phyloP scores from a whole-genome alignment of 1,284 basidiomycete genomes.

The Kwoniella shivajii region DNA sequence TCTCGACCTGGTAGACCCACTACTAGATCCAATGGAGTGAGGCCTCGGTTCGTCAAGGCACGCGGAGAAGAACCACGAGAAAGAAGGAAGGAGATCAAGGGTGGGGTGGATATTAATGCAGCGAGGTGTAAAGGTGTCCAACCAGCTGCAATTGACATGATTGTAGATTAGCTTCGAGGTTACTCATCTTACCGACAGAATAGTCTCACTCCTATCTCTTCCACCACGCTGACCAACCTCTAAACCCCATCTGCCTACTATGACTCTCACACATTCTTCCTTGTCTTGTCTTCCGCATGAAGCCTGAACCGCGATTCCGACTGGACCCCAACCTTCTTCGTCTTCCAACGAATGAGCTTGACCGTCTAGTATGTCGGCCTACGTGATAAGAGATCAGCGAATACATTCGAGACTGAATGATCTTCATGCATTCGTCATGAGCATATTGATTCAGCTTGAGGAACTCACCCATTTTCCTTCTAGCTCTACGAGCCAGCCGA shows the following conservation, averaged over 20 bases:
- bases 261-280: constrained; percentile 80
- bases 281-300: constrained; percentile 72
- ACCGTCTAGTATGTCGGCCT: constrained; percentile 41
- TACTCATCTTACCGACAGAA: too few relatives aligned
- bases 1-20: constrained; percentile 75
- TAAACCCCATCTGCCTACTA: constrained; percentile 73
- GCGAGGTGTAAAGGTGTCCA: constrained; percentile 98
- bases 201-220: constrained; percentile 25
- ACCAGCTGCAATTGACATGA: constrained; percentile 62
- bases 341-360: constrained; percentile 59
- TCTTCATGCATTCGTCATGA: neutral
- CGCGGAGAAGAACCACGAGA: constrained; percentile 85
- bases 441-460: too few relatives aligned
- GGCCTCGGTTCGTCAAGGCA: constrained; percentile 68
- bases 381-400: constrained; percentile 2
- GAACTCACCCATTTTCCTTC: constrained; percentile 42
- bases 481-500: constrained; percentile 39
- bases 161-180: neutral
- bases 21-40: constrained; percentile 83
- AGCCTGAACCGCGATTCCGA: constrained; percentile 77
- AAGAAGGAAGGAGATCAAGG: constrained; percentile 86
- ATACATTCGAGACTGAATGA: too few relatives aligned
- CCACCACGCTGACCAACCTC: constrained; percentile 33
- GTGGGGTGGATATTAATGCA: constrained; percentile 82
- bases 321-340: constrained; percentile 77